These are phyloP conservation scores for Leccinum sublutescens DNA, from an alignment of 768 basidiomycete species.

Conservation along the genomic window DNA sequence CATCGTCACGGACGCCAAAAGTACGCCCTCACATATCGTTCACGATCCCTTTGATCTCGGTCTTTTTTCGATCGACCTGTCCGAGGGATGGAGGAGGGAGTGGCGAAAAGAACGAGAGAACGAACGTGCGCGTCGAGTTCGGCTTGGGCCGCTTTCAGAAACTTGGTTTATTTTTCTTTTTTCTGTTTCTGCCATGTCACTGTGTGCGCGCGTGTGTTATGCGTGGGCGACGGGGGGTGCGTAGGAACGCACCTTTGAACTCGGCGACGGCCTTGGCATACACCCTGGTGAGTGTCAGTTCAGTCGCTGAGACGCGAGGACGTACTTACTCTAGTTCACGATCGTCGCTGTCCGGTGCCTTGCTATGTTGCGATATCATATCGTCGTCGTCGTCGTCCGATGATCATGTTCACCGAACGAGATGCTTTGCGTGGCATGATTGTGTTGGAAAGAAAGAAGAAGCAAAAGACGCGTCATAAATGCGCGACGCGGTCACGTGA, in stretches of 20 bases:
- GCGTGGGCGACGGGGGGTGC: background rate
- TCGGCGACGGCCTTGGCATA: constrained; percentile 33
- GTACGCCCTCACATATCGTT: constrained; percentile 25
- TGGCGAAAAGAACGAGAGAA: background rate
- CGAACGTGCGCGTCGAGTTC: constrained; percentile 30
- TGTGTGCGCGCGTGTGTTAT: constrained; percentile 4
- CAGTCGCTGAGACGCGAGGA: background rate
- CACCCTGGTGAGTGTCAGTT: constrained; percentile 13
- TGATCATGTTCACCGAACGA: constrained; percentile 1
- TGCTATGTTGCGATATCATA: constrained; percentile 18
- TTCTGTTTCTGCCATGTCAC: constrained; percentile 35
- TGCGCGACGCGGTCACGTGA: constrained; percentile 22
- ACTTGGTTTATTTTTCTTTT: constrained; percentile 22
- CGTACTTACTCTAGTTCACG: constrained; percentile 25
- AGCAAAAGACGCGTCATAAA: background rate
- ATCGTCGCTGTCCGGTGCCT: constrained; percentile 25
- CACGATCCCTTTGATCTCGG: constrained; percentile 19
- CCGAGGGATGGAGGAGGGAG: background rate
- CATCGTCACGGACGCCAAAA: constrained; percentile 2
- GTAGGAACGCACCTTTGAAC: constrained; percentile 27
- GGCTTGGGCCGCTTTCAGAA: constrained; percentile 21
- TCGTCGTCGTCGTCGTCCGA: constrained; percentile 20
- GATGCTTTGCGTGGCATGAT: constrained; percentile 16
- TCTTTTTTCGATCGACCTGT: constrained; percentile 25
- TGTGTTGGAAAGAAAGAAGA: background rate